Conservation (phyloP, 495 filamentous ascomycete species). For the Penicillium maclennaniae region DNA sequence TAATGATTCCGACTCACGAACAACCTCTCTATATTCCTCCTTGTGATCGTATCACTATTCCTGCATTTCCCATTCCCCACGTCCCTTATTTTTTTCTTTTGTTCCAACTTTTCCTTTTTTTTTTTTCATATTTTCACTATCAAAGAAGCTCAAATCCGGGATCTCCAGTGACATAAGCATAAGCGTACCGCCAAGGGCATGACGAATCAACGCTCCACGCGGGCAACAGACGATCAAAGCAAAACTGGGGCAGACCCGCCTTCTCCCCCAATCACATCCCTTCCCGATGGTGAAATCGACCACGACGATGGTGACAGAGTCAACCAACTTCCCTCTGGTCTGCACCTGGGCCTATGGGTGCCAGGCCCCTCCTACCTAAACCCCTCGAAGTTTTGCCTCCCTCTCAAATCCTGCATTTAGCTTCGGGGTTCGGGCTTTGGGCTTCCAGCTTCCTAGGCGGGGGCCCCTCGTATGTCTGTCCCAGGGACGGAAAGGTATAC, state of each 20-base stretch:
- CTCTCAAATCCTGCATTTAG: neutral
- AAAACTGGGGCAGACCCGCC: neutral
- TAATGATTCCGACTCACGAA: neutral
- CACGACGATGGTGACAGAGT: conserved; percentile 15
- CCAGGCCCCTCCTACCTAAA: neutral
- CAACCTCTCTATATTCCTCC: neutral
- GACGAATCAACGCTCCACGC: conserved; percentile 20
- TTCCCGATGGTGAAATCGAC: conserved; percentile 18
- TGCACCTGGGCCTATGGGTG: neutral
- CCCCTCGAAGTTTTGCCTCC: neutral
- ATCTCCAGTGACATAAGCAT: conserved; percentile 11
- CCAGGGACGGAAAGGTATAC: neutral
- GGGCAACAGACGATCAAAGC: conserved; percentile 12
- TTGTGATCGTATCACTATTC: too few relatives aligned
- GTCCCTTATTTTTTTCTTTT: too few relatives aligned
- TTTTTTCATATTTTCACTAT: neutral
- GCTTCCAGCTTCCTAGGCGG: too few relatives aligned
- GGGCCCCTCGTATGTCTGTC: neutral
- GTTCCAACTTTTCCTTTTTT: too few relatives aligned
- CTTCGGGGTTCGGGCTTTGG: too few relatives aligned
- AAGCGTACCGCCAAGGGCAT: conserved; percentile 11
- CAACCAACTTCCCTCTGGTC: neutral
- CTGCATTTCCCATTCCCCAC: too few relatives aligned
- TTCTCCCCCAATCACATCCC: conserved; percentile 5
- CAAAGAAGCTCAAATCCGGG: neutral